Conservation (phyloP, 495 filamentous ascomycete species). For the Physcia stellaris region DNA sequence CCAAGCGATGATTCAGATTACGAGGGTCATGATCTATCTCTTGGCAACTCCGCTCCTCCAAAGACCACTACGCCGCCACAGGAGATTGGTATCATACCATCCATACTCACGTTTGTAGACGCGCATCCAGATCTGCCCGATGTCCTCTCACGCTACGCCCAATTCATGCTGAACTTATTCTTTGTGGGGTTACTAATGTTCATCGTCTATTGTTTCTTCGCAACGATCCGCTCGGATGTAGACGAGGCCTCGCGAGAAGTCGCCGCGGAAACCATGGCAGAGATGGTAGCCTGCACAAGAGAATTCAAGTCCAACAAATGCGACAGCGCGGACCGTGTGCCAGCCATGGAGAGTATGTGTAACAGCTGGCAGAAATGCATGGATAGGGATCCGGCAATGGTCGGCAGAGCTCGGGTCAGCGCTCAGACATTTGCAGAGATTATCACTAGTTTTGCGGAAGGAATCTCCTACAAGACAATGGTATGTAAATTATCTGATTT, state of each 20-base stretch:
- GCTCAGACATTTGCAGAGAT: constrained; percentile 76
- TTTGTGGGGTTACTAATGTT: constrained; percentile 54
- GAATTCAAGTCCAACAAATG: constrained; percentile 66
- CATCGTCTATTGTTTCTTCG: constrained; percentile 53
- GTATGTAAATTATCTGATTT: constrained; percentile 24
- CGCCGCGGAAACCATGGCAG: constrained; percentile 46
- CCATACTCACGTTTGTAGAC: constrained; percentile 42
- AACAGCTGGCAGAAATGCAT: constrained; percentile 76
- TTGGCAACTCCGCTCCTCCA: constrained; percentile 13
- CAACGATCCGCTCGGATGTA: constrained; percentile 64
- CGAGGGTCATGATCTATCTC: constrained; percentile 19
- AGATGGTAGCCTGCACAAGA: constrained; percentile 57
- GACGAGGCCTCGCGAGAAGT: constrained; percentile 51
- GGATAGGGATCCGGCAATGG: constrained; percentile 52
- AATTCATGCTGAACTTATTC: constrained; percentile 64
- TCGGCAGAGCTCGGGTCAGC: constrained; percentile 52
- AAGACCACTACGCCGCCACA: constrained; percentile 6
- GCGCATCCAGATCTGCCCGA: constrained; percentile 74
- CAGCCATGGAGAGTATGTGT: constrained; percentile 60
- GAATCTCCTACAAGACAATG: constrained; percentile 61
- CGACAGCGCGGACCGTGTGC: constrained; percentile 42
- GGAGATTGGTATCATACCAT: constrained; percentile 14
- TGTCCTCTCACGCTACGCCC: constrained; percentile 74
- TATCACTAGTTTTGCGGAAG: constrained; percentile 56
- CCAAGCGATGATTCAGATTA: constrained; percentile 49